Conservation (phyloP, 768 basidiomycete genomes). For the Pleurotus sapidus region DNA sequence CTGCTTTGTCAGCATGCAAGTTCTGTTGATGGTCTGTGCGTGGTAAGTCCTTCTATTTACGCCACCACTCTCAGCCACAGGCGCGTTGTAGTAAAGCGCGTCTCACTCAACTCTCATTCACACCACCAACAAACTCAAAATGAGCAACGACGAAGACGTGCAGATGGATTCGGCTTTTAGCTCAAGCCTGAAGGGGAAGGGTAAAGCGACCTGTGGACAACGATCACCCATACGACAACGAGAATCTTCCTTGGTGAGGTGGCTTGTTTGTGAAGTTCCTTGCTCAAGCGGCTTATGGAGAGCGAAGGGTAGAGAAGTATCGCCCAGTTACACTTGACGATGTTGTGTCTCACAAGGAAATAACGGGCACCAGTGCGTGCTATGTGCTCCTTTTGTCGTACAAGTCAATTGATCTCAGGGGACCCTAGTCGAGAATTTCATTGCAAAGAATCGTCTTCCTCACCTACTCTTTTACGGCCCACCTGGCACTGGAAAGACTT, state of each 20-base stretch:
- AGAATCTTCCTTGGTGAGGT: conserved; percentile 82
- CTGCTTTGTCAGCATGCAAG: conserved; percentile 29
- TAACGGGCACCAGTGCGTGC: conserved; percentile 80
- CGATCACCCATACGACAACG: conserved; percentile 41
- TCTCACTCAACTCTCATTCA: background rate
- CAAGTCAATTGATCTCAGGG: background rate
- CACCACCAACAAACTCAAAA: conserved; percentile 19
- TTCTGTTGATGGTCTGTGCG: conserved; percentile 42
- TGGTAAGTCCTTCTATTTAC: conserved; percentile 11
- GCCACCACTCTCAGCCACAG: background rate
- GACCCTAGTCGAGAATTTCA: conserved; percentile 89
- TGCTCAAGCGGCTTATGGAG: conserved; percentile 8
- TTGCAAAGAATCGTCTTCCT: conserved; percentile 90
- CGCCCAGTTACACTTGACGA: conserved; percentile 88
- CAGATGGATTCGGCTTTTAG: conserved; percentile 38
- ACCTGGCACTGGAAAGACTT: conserved; percentile 98
- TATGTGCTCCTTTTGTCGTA: conserved; percentile 22
- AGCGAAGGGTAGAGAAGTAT: conserved; percentile 93
- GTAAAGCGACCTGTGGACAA: conserved; percentile 48
- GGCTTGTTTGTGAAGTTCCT: background rate
- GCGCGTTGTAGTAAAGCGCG: conserved; percentile 27
- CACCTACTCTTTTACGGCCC: conserved; percentile 98
- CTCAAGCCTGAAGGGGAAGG: conserved; percentile 65
- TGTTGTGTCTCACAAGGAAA: conserved; percentile 96
- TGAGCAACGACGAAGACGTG: conserved; percentile 60